Base-by-base conservation (phyloP, 371 early-diverging fungal species). In the Rhizopus stolonifer region DNA sequence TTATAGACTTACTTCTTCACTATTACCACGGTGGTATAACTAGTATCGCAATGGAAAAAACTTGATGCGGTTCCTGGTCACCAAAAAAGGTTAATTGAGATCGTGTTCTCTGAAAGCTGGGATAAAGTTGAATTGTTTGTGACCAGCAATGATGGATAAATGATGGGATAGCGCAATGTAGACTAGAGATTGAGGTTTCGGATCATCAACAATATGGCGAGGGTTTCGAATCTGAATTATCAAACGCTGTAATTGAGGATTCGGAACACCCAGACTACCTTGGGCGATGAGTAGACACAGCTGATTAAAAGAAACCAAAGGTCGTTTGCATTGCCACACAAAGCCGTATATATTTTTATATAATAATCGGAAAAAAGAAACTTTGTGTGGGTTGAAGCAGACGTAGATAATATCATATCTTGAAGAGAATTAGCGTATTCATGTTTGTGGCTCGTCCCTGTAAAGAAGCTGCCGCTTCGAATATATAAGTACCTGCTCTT, bases 241-340 rank as follows among this genome's bases (percentile, higher is more conserved):
- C n/a, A 29, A 18, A 17, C 32, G 33, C 18, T 52, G 52, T 1
- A 32, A 3, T n/a, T 13, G 14, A 13, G 52, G 43, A 19, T 52
- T 29, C 11, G 26, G 42, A 7, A 51, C 8, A 24, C 52, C 52
- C 4, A 51, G 10, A 5, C 52, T 32, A 8, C 46, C 46, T 2
- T 29, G 31, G 1, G 24, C 69, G 72, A 29, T 65, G 10, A 25
- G 45, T 14, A 25, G 25, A 24, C 25, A 45, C 5, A 45, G 26
- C 25, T 45, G 45, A 45, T 45, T 25, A 24, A 45, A 45, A 0
- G 25, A 45, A 45, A 25, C 25, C 15, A 11, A 9, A 1, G 25
- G 45, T 11, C 4, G 22, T 24, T 45, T 45, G 3, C 22, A 6
- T 45, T 45, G 1, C 45, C 45, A 45, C 0, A 45, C 45, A 45